Conservation (phyloP, 345 rosid genomes). For the Xanthoceras sorbifolium region DNA sequence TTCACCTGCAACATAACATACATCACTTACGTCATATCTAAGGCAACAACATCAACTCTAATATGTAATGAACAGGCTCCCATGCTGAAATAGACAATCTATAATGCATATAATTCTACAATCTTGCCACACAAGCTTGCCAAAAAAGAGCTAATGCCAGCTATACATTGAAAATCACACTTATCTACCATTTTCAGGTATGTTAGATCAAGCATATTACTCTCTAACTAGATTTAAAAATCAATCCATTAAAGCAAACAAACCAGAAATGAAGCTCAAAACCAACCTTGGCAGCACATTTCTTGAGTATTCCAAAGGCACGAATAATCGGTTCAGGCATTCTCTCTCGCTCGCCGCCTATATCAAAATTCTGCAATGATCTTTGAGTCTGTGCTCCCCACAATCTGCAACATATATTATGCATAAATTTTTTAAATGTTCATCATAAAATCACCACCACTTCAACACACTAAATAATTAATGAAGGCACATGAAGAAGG, state of each 20-base stretch:
- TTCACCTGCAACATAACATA: slow-evolving; percentile 56
- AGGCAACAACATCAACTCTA: not conserved
- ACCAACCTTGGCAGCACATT: slow-evolving; percentile 89
- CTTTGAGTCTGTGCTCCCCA: slow-evolving; percentile 99
- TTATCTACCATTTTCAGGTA: not conserved
- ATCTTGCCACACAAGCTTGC: not conserved
- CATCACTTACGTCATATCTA: not conserved
- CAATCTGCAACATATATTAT: slow-evolving; percentile 41
- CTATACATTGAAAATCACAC: not conserved
- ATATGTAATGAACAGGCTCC: not conserved
- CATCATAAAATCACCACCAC: not conserved
- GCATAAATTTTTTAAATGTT: not conserved
- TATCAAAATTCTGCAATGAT: slow-evolving; percentile 90
- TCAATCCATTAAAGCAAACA: not conserved
- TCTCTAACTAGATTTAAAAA: not conserved
- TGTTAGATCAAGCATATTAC: not conserved
- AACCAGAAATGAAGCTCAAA: not conserved
- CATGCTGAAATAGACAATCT: not conserved
- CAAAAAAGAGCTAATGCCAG: not conserved
- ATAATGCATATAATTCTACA: not conserved
- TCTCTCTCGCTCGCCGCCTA: slow-evolving; percentile 88
- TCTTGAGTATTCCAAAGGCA: slow-evolving; percentile 91
- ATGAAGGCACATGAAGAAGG: not conserved
- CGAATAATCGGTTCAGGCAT: slow-evolving; percentile 97
- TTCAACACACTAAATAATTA: not conserved